Evolutionary conservation across 768 basidiomycete species (phyloP).

Genomic region (Phlebiopsis flavidoalba): DNA sequence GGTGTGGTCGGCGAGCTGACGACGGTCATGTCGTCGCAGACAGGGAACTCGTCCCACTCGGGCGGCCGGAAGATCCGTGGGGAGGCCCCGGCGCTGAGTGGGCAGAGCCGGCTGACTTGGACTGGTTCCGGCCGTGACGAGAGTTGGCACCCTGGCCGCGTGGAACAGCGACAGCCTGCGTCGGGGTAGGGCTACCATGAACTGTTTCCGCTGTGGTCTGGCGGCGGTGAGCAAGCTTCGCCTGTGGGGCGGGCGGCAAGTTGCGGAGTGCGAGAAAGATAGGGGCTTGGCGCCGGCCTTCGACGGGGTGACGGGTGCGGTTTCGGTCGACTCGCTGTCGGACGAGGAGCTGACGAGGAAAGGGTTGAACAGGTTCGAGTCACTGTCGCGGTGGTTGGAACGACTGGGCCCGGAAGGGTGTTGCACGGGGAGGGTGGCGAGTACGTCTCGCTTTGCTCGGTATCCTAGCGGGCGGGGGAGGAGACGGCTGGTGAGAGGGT

Average conservation of each 20-base stretch:
- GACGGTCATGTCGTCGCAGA: conserved; percentile 69
- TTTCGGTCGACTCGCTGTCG: conserved; percentile 23
- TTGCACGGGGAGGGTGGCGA: conserved; percentile 9
- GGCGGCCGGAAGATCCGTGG: conserved; percentile 20
- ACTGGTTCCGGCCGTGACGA: conserved; percentile 25
- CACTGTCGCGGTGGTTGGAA: conserved; percentile 23
- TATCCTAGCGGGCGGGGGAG: conserved; percentile 37
- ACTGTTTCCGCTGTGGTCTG: conserved; percentile 30
- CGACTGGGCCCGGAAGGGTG: conserved; percentile 25
- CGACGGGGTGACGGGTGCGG: conserved; percentile 24
- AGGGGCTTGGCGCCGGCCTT: conserved; percentile 21
- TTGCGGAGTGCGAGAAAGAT: conserved; percentile 25
- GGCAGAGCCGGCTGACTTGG: conserved; percentile 48
- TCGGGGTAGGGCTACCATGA: conserved; percentile 32
- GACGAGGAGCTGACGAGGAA: conserved; percentile 46
- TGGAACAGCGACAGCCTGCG: conserved; percentile 50
- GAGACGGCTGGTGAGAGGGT: conserved; percentile 60
- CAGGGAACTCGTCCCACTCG: conserved; percentile 43
- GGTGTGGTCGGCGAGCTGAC: conserved; percentile 42
- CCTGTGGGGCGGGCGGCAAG: conserved; percentile 45
- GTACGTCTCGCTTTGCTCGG: conserved; percentile 65
- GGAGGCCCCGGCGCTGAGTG: conserved; percentile 27
- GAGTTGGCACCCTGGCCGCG: too few relatives aligned
- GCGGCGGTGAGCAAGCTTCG: conserved; percentile 56
- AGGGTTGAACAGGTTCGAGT: conserved; percentile 41